A percentile compares a stretch with the other conserved stretches of the same genome.
Conservation (phyloP, 2,329 filamentous ascomycete species). For the Xenosphaeropsis pyriputrescens region DNA sequence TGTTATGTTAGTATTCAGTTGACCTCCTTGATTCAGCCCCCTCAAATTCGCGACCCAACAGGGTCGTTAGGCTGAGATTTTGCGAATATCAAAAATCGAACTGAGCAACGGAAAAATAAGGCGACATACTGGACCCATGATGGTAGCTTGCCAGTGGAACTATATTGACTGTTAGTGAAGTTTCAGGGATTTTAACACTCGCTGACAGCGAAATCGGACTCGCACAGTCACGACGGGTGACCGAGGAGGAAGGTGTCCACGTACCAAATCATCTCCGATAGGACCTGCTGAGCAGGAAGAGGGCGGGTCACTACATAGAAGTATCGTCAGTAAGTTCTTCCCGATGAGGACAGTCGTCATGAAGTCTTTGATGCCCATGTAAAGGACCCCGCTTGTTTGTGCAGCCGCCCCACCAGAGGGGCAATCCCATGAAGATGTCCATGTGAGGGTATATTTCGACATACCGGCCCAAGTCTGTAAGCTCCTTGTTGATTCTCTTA, state of each 20-base stretch:
- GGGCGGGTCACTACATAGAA: conserved; percentile 66
- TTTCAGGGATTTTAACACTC: too few species aligned
- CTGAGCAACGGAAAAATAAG: conserved; percentile 6
- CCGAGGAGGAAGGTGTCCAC: conserved; percentile 21
- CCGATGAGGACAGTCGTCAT: conserved; percentile 2
- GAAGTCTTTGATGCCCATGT: conserved; percentile 18
- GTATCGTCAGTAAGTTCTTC: conserved; percentile 9
- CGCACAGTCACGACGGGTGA: too few species aligned
- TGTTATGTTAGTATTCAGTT: conserved; percentile 8
- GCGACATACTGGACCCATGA: conserved; percentile 91
- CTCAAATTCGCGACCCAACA: too few species aligned
- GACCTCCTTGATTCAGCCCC: too few species aligned
- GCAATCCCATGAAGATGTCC: conserved; percentile 3
- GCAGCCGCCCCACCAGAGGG: conserved; percentile 13
- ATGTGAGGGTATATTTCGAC: conserved; percentile 18
- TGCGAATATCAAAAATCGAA: not conserved
- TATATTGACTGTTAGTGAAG: conserved; percentile 22
- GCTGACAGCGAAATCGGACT: too few species aligned
- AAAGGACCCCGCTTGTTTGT: conserved; percentile 15
- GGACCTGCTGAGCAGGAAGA: conserved; percentile 97
- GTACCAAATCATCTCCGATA: conserved; percentile 93
- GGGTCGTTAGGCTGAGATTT: too few species aligned
- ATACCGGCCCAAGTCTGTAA: conserved; percentile 81
- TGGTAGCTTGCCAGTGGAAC: conserved; percentile 99
- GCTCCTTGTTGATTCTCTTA: conserved; percentile 91